Evolutionary conservation across 2,329 filamentous ascomycete species (phyloP).

Genomic region (Sporothrix phasma): DNA sequence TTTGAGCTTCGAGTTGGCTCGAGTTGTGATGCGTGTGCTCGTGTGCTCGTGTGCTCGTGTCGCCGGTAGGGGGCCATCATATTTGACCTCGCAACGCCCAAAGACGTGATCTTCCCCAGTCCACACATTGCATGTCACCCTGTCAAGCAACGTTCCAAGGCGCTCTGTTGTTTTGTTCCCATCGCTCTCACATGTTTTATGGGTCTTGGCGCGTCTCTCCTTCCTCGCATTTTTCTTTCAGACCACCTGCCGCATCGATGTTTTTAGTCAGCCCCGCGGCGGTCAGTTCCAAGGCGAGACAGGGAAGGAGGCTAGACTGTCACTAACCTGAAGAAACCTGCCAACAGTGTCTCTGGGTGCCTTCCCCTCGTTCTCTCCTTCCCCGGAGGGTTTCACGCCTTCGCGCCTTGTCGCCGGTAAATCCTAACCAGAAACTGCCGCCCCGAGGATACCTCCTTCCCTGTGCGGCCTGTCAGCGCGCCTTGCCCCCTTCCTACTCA

Average conservation of each 20-base stretch:
- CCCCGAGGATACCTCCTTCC: background rate
- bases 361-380: background rate
- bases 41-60: background rate
- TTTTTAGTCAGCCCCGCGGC: background rate
- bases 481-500: background rate
- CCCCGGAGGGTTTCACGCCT: background rate
- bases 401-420: slow-evolving; percentile 1
- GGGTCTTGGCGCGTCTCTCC: background rate
- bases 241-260: background rate
- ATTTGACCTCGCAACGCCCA: background rate
- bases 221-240: slow-evolving; percentile 1
- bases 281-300: background rate
- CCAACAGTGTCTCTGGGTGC: too few species aligned
- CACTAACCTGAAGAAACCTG: background rate
- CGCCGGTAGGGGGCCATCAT: background rate
- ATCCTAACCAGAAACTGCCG: background rate
- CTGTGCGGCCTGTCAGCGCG: background rate
- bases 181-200: background rate
- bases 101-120: background rate
- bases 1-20: too few species aligned
- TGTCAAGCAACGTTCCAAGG: too few species aligned
- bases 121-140: background rate
- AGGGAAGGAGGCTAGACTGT: background rate
- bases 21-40: background rate
- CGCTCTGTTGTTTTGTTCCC: background rate